phyloP scores from a whole-genome alignment of 352 stramenopile genomes.

The Globisporangium sylvaticum region DNA sequence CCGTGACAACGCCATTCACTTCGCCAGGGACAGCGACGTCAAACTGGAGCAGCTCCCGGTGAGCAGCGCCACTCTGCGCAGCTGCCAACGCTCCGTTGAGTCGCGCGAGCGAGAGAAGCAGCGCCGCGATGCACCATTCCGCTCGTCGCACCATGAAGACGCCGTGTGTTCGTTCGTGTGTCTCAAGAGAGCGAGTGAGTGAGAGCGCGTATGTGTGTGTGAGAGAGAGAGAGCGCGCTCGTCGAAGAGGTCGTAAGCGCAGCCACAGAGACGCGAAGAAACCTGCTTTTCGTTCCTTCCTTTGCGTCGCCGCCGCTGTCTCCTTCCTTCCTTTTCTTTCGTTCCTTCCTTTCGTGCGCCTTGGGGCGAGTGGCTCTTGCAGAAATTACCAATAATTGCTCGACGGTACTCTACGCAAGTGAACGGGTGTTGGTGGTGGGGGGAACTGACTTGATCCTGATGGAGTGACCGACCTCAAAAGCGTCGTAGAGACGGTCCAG shows the following conservation, averaged over 20 bases:
- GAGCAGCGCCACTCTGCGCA: neutral
- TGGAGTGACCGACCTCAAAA: neutral
- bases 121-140: conserved; percentile 10
- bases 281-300: neutral
- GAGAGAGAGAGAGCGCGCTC: too few species aligned
- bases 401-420: neutral
- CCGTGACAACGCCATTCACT: conserved; percentile 7
- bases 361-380: neutral
- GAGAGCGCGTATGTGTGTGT: neutral
- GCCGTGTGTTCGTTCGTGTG: neutral
- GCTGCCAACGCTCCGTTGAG: neutral
- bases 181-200: neutral
- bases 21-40: neutral
- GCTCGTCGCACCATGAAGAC: conserved; percentile 14
- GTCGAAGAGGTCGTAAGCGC: neutral
- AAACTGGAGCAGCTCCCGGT: conserved; percentile 11
- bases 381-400: neutral
- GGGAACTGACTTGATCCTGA: neutral
- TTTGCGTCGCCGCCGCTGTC: too few species aligned
- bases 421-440: neutral
- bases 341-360: neutral
- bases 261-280: too few species aligned
- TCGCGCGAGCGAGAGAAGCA: conserved; percentile 13
- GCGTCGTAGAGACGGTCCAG: conserved; percentile 5
- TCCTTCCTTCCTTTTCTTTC: neutral